These are phyloP conservation scores for Jaltomata sinuosa DNA, from an alignment of 257 asterid species.

Conservation along the genomic window DNA sequence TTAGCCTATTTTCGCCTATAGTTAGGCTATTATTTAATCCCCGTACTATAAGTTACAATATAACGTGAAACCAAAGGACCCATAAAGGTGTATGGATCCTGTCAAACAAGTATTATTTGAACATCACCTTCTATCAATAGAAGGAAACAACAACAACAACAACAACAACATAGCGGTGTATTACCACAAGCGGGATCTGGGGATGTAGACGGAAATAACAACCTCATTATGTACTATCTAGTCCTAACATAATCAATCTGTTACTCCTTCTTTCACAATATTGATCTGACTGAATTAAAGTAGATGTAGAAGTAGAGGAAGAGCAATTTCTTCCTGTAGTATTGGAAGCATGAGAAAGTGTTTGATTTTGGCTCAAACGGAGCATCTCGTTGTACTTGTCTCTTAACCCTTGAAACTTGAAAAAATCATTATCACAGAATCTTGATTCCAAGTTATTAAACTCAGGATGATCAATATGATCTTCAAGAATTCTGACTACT, in stretches of 20 bases:
- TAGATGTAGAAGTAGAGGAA: slow-evolving; percentile 4
- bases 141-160: too few relatives aligned
- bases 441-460: slow-evolving; percentile 26
- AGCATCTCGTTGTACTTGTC: slow-evolving; percentile 26
- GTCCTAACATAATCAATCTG: too few relatives aligned
- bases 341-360: not conserved
- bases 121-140: too few relatives aligned
- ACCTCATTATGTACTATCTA: too few relatives aligned
- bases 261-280: not conserved
- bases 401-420: slow-evolving; percentile 31
- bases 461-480: slow-evolving; percentile 24
- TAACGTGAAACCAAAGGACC: not conserved
- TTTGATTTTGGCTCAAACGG: slow-evolving; percentile 8
- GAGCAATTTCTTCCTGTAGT: not conserved
- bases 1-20: too few relatives aligned
- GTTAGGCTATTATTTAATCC: too few relatives aligned
- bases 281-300: not conserved
- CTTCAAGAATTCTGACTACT: slow-evolving; percentile 48
- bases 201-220: too few relatives aligned
- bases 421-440: slow-evolving; percentile 16
- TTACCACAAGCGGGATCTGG: too few relatives aligned
- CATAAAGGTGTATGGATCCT: too few relatives aligned
- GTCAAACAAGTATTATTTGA: too few relatives aligned
- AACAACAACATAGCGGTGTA: too few relatives aligned
- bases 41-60: not conserved